These are phyloP conservation scores for Dendrobium chrysotoxum DNA, from an alignment of 106 monocot genomes.

Conservation along the genomic window DNA sequence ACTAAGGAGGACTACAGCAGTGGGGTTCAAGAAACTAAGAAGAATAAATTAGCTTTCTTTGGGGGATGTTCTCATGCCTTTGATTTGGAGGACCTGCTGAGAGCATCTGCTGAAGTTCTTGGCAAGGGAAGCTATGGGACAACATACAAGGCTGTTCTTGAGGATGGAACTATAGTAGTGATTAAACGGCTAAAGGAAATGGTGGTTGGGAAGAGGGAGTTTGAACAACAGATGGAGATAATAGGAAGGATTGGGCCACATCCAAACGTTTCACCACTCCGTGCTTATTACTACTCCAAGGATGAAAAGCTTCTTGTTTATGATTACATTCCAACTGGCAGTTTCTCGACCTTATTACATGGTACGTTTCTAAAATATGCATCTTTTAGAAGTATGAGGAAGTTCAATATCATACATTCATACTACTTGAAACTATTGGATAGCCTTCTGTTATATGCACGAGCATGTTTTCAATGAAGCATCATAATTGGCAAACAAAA, in stretches of 20 bases:
- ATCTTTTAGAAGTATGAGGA: too few relatives aligned
- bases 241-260: constrained; percentile 42
- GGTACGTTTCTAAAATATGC: constrained; percentile 20
- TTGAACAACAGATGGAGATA: constrained; percentile 59
- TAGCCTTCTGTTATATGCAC: too few relatives aligned
- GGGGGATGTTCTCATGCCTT: constrained; percentile 48
- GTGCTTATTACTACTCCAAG: constrained; percentile 62
- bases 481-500: too few relatives aligned
- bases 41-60: constrained; percentile 56
- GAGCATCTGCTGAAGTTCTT: constrained; percentile 64
- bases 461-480: too few relatives aligned
- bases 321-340: constrained; percentile 41
- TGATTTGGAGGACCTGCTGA: constrained; percentile 55
- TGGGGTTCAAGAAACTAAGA: constrained; percentile 48
- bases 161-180: constrained; percentile 50
- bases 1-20: constrained; percentile 43
- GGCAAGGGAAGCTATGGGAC: constrained; percentile 67
- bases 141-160: constrained; percentile 58
- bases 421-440: too few relatives aligned
- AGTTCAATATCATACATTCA: too few relatives aligned
- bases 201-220: constrained; percentile 48
- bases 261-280: constrained; percentile 38
- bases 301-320: constrained; percentile 67
- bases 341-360: constrained; percentile 37
- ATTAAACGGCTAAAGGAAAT: constrained; percentile 61